phyloP scores from a whole-genome alignment of 1,284 basidiomycete species.

The Microstroma glucosiphilum region DNA sequence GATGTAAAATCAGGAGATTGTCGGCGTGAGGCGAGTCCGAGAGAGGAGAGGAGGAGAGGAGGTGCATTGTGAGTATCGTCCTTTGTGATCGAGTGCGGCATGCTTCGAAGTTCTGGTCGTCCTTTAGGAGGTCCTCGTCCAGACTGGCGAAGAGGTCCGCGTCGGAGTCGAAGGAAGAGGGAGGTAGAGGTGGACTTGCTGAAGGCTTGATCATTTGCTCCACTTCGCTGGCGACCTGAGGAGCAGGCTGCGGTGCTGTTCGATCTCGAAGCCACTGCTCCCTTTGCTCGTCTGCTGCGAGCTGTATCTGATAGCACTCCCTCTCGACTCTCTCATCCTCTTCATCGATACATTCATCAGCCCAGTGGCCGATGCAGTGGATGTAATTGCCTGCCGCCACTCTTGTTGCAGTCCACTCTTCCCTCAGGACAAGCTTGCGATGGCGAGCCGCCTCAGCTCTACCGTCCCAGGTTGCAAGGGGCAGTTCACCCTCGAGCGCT shows the following conservation, averaged over 20 bases:
- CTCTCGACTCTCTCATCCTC: slow-evolving; percentile 4
- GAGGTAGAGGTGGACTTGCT: neutral
- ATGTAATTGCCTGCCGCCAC: slow-evolving; percentile 25
- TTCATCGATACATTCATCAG: slow-evolving; percentile 5
- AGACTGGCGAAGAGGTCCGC: neutral
- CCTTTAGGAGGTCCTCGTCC: slow-evolving; percentile 4
- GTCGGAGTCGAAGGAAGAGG: slow-evolving; percentile 9
- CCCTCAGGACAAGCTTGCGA: slow-evolving; percentile 22
- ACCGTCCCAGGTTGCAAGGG: slow-evolving; percentile 5
- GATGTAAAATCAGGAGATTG: slow-evolving; percentile 45
- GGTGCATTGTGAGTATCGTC: slow-evolving; percentile 11
- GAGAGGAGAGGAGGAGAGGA: slow-evolving; percentile 10
- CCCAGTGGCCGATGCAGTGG: slow-evolving; percentile 32
- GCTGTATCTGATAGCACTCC: too few relatives aligned
- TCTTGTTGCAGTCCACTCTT: slow-evolving; percentile 33
- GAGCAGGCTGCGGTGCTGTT: slow-evolving; percentile 21
- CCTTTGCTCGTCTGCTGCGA: too few relatives aligned
- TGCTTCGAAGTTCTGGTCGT: too few relatives aligned
- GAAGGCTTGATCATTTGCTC: neutral
- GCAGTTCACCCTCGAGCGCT: slow-evolving; percentile 4
- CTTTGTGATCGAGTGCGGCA: too few relatives aligned
- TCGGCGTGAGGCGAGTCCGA: slow-evolving; percentile 10
- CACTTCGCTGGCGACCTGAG: neutral
- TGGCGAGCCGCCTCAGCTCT: neutral
- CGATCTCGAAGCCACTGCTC: slow-evolving; percentile 7